Conservation (phyloP, 2,329 filamentous ascomycete genomes). For the Trematosphaeria pertusa region DNA sequence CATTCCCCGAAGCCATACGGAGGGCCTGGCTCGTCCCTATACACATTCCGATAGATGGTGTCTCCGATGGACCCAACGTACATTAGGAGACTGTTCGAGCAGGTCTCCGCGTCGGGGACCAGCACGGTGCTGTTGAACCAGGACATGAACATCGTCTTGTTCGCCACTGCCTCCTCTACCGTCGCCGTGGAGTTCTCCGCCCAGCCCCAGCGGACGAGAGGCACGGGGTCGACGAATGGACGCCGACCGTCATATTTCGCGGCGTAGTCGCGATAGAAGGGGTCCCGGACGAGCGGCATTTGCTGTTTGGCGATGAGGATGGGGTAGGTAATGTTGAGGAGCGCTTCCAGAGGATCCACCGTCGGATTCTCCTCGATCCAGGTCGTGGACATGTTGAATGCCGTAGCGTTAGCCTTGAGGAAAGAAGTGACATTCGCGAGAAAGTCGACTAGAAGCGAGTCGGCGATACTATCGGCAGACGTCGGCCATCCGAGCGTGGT, state of each 20-base stretch:
- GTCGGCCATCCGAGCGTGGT: conserved; percentile 53
- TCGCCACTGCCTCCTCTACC: conserved; percentile 53
- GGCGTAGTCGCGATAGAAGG: conserved; percentile 60
- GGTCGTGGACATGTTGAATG: conserved; percentile 45
- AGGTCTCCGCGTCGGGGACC: conserved; percentile 50
- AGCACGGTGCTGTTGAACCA: conserved; percentile 60
- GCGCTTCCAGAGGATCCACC: conserved; percentile 38
- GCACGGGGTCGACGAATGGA: conserved; percentile 60
- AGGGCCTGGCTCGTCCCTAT: conserved; percentile 50
- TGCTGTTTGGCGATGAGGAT: conserved; percentile 58
- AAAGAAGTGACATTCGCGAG: conserved; percentile 53
- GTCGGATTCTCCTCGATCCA: conserved; percentile 46
- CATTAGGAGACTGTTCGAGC: conserved; percentile 58
- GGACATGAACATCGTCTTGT: conserved; percentile 58
- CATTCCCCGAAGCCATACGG: conserved; percentile 58
- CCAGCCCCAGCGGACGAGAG: conserved; percentile 57
- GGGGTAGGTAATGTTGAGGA: conserved; percentile 56
- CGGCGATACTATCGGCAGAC: conserved; percentile 31
- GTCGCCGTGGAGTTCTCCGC: conserved; percentile 49
- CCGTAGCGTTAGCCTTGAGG: conserved; percentile 47
- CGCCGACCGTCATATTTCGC: conserved; percentile 52
- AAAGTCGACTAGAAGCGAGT: conserved; percentile 52
- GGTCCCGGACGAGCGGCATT: conserved; percentile 53
- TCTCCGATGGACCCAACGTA: conserved; percentile 51
- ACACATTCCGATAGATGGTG: conserved; percentile 55